These are phyloP conservation scores for Fusarium sp. DNA, from an alignment of 2,329 filamentous ascomycete genomes.

Conservation along the genomic window DNA sequence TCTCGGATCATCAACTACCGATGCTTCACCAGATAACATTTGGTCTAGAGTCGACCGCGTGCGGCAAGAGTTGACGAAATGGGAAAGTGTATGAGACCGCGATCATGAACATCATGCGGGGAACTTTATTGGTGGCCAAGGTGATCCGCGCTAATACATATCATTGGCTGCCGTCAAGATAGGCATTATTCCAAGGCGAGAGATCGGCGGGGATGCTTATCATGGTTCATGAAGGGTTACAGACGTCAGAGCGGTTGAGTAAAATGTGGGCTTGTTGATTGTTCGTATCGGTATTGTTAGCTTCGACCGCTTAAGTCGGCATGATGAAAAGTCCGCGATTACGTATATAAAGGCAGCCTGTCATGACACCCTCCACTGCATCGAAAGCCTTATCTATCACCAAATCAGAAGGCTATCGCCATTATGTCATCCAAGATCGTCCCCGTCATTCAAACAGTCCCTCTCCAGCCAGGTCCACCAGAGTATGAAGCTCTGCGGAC, in stretches of 20 bases:
- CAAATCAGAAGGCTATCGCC: neutral
- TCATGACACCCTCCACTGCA: neutral
- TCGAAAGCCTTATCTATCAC: neutral
- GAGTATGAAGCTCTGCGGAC: neutral
- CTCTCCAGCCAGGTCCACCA: neutral
- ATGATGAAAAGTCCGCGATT: neutral
- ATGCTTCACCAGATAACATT: neutral
- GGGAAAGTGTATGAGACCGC: neutral
- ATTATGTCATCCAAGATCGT: neutral
- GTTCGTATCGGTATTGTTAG: neutral
- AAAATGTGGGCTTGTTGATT: neutral
- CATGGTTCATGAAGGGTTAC: neutral
- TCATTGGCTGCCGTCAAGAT: neutral
- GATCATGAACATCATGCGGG: neutral
- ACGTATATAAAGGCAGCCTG: neutral
- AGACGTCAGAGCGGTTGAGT: neutral
- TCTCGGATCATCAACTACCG: neutral
- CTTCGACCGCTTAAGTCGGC: neutral
- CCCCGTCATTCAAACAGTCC: neutral
- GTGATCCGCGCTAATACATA: neutral
- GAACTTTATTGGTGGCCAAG: neutral
- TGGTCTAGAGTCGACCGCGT: neutral
- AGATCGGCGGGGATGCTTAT: neutral
- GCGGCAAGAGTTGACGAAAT: neutral
- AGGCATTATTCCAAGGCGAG: neutral